Evolutionary conservation across 305 asterid species (phyloP).

Genomic region (Fraxinus albicans): DNA sequence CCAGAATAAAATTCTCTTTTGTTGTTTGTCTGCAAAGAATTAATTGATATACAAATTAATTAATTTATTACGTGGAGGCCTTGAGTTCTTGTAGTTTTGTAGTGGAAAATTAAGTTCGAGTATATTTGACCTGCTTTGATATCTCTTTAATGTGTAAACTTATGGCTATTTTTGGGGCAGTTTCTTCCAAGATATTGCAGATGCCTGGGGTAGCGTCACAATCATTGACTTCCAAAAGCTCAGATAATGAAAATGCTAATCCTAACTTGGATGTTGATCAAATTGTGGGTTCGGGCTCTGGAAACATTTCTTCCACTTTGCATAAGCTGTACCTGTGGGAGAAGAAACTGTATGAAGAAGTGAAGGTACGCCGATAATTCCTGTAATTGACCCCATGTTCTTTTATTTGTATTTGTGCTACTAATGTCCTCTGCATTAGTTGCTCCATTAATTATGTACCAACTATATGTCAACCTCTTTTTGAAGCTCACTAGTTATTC

Average conservation of each 20-base stretch:
- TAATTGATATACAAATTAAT: neutral
- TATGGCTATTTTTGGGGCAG: slow-evolving; percentile 40
- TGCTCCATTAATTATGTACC: slow-evolving; percentile 29
- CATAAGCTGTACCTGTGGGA: slow-evolving; percentile 93
- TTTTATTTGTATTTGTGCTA: slow-evolving; percentile 6
- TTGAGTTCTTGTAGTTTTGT: neutral
- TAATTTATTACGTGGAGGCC: neutral
- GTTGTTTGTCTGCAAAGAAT: slow-evolving; percentile 5
- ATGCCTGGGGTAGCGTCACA: slow-evolving; percentile 53
- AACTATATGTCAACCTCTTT: neutral
- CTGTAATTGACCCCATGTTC: slow-evolving; percentile 10
- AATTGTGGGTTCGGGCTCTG: slow-evolving; percentile 62
- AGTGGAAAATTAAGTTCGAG: neutral
- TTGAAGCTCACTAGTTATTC: neutral
- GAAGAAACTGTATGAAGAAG: slow-evolving; percentile 93
- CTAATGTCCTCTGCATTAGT: slow-evolving; percentile 28
- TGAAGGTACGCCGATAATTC: slow-evolving; percentile 57
- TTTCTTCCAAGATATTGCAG: slow-evolving; percentile 77
- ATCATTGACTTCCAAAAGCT: slow-evolving; percentile 58
- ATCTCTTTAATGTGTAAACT: slow-evolving; percentile 19
- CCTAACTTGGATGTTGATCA: slow-evolving; percentile 54
- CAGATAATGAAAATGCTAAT: slow-evolving; percentile 44
- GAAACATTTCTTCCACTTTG: slow-evolving; percentile 77
- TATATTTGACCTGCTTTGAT: slow-evolving; percentile 13
- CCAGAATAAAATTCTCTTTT: slow-evolving; percentile 1